Percentiles rank a stretch among this genome's conserved stretches.
phyloP scores from a whole-genome alignment of 768 basidiomycete species.

The Mycena amicta region DNA sequence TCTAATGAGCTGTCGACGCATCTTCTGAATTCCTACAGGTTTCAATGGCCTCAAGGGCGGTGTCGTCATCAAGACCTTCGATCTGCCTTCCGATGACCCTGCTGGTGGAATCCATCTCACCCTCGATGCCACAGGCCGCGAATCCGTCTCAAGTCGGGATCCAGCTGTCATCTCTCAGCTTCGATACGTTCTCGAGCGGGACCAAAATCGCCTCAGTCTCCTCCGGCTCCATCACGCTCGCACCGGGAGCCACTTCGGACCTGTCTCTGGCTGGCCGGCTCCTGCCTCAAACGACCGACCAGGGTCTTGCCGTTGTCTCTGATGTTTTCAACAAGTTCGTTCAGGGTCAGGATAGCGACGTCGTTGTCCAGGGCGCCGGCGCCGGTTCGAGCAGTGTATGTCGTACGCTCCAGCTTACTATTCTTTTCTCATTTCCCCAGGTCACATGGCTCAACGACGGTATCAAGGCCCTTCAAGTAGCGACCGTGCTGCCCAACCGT shows the following conservation, averaged over 20 bases:
- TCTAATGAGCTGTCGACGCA: no score
- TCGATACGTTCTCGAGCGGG: slow-evolving; percentile 56
- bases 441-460: slow-evolving; percentile 75
- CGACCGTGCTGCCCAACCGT: slow-evolving; percentile 62
- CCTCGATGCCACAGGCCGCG: slow-evolving; percentile 55
- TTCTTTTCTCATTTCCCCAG: slow-evolving; percentile 32
- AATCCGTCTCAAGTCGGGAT: slow-evolving; percentile 82
- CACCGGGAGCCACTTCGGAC: slow-evolving; percentile 52
- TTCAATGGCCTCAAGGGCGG: slow-evolving; percentile 68
- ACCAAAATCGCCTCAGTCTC: slow-evolving; percentile 62
- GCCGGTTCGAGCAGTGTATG: slow-evolving; percentile 59
- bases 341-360: slow-evolving; percentile 62
- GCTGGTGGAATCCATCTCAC: slow-evolving; percentile 72
- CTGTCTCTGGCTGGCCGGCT: slow-evolving; percentile 65
- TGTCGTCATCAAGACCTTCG: slow-evolving; percentile 66
- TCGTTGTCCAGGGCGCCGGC: slow-evolving; percentile 59
- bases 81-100: slow-evolving; percentile 71
- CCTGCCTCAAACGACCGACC: slow-evolving; percentile 55
- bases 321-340: slow-evolving; percentile 73
- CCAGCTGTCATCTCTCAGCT: slow-evolving; percentile 59
- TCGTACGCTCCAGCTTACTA: background rate
- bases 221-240: slow-evolving; percentile 51
- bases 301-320: slow-evolving; percentile 62
- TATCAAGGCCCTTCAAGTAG: slow-evolving; percentile 62
- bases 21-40: slow-evolving; percentile 24